Conservation (phyloP, 2,329 filamentous ascomycete species). For the Fusarium sp. region DNA sequence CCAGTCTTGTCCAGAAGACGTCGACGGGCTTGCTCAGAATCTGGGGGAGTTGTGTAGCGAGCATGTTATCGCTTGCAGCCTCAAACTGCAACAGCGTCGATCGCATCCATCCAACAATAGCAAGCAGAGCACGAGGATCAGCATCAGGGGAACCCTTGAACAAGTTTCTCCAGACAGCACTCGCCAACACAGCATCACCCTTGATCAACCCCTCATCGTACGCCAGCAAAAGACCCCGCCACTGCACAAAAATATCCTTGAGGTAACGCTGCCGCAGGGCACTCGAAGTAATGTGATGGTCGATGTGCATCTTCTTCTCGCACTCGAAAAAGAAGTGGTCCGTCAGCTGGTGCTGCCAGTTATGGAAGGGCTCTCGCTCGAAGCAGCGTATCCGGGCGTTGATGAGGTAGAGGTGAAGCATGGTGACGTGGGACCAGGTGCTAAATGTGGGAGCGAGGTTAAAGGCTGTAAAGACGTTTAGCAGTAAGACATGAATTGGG, state of each 20-base stretch:
- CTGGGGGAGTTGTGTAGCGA: conserved; percentile 48
- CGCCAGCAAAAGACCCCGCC: conserved; percentile 86
- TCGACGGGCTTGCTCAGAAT: conserved; percentile 53
- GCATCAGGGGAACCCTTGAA: conserved; percentile 77
- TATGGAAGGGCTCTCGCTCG: conserved; percentile 73
- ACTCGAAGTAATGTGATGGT: conserved; percentile 76
- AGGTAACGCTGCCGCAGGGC: conserved; percentile 73
- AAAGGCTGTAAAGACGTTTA: conserved; percentile 69
- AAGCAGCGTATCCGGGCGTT: conserved; percentile 86
- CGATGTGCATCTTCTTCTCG: conserved; percentile 84
- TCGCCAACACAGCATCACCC: conserved; percentile 81
- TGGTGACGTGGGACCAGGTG: conserved; percentile 95
- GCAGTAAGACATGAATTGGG: neutral
- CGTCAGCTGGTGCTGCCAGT: conserved; percentile 90
- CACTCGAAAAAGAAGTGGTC: conserved; percentile 96
- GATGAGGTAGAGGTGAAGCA: conserved; percentile 95
- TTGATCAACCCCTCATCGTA: conserved; percentile 86
- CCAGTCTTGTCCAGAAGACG: conserved; percentile 60
- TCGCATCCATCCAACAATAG: conserved; percentile 69
- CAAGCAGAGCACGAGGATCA: conserved; percentile 63
- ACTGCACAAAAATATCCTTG: conserved; percentile 94
- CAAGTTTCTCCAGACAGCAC: conserved; percentile 93
- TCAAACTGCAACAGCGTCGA: conserved; percentile 62
- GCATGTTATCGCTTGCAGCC: conserved; percentile 60
- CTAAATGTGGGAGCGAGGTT: conserved; percentile 88